Evolutionary conservation across 2,329 filamentous ascomycete species (phyloP), one percentile per base, ranked within the genome.

Genomic region (Diaporthe nobilis): DNA sequence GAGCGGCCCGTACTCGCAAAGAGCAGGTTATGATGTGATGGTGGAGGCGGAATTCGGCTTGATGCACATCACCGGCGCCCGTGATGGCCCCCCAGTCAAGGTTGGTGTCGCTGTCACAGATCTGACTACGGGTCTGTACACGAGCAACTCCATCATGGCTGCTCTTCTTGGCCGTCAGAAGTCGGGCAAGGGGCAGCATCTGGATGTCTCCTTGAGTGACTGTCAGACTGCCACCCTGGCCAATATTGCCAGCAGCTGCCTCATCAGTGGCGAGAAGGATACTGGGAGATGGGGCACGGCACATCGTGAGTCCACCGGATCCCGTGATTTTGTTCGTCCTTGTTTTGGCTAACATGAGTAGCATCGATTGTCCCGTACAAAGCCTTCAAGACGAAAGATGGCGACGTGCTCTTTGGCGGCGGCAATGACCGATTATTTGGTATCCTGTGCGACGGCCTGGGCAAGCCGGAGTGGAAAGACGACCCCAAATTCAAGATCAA

Each of bases 11-110:
- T 98, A 98, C 84, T 92, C 93, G 8, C 91, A 92, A 78, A 90
- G 97, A 20, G 95, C 97, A 4, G 97, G 97, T 6, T 99, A 99
- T 88, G 97, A 99, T 85, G 97, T 99, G 79, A 99, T 99, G 96
- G 96, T 99, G 15, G 97, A 99, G 87, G 97, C 97, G 76, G 97
- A 98, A 83, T 96, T 99, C 86, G 97, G 97, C 0, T 86, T 99
- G 74, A 99, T 99, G 97, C 97, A 99, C 85, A 98, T 99, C 80
- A 99, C 97, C 0, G 97, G 97, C 44, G 90, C 91, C 77, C 90
- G 96, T 74, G 94, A 98, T 80, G 95, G 96, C 0, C 94, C 95
- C 2, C 97, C 97, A 0, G 97, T 98, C 53, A 99, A 99, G 85
- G 97, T 99, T 3, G 97, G 97, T 25, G 97, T 99, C 3, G 97